Percentiles rank a stretch among this genome's conserved stretches.
Evolutionary conservation across 306 rosid genomes (phyloP).

Genomic region (Ormosia semicastrata): DNA sequence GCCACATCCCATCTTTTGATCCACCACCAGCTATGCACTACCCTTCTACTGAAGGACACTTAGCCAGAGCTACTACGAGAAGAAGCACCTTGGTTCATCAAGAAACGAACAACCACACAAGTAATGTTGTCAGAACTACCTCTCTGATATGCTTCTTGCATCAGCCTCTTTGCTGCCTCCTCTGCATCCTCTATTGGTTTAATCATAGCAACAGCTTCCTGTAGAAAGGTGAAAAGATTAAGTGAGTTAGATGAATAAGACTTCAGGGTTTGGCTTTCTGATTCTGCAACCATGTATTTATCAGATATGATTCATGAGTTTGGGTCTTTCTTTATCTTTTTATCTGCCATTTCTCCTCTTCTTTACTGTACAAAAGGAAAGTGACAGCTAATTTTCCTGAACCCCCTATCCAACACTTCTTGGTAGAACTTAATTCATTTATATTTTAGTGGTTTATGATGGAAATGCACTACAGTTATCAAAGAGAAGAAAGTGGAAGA

Average conservation of each 20-base stretch:
- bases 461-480: neutral
- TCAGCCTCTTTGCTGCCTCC: slow-evolving; percentile 87
- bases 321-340: neutral
- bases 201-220: slow-evolving; percentile 95
- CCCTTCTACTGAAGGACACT: slow-evolving; percentile 10
- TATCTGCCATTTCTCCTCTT: neutral
- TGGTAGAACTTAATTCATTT: neutral
- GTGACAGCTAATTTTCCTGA: neutral
- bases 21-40: slow-evolving; percentile 3
- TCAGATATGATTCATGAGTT: neutral
- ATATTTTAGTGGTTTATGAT: neutral
- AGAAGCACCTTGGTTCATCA: slow-evolving; percentile 61
- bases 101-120: slow-evolving; percentile 89
- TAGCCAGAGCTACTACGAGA: slow-evolving; percentile 53
- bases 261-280: neutral
- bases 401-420: neutral
- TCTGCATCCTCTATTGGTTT: slow-evolving; percentile 87
- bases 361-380: neutral
- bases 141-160: slow-evolving; percentile 93
- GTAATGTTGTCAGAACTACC: slow-evolving; percentile 96
- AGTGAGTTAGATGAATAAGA: neutral
- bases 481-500: neutral
- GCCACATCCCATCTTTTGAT: slow-evolving; percentile 26
- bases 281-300: neutral
- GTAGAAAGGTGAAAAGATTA: neutral